Conservation (phyloP, 768 basidiomycete species). For the Hypsizygus marmoreus region DNA sequence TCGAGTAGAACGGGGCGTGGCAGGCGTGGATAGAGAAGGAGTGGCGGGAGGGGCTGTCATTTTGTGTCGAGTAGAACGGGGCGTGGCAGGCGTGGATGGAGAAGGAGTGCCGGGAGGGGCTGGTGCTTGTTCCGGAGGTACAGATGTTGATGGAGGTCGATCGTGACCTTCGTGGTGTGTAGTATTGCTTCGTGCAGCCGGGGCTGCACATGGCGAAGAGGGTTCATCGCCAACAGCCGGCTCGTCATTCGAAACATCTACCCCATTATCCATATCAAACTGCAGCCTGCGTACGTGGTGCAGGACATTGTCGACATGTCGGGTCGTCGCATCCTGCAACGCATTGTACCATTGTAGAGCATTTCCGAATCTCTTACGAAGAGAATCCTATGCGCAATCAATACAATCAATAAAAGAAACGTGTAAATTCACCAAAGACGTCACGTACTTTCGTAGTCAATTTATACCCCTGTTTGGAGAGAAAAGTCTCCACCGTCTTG, state of each 20-base stretch:
- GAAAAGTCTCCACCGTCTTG: constrained; percentile 27
- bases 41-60: too few relatives aligned
- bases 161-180: too few relatives aligned
- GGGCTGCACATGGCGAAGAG: background rate
- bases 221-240: background rate
- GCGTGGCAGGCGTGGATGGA: too few relatives aligned
- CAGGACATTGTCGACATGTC: constrained; percentile 12
- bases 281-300: background rate
- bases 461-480: constrained; percentile 21
- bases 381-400: constrained; percentile 21
- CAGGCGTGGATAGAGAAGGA: too few relatives aligned
- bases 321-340: constrained; percentile 13
- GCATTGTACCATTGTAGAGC: constrained; percentile 26
- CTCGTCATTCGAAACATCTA: background rate
- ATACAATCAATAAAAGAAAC: too few relatives aligned
- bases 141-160: too few relatives aligned
- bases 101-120: too few relatives aligned
- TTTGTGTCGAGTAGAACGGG: too few relatives aligned
- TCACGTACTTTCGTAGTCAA: constrained; percentile 14
- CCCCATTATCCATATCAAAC: background rate
- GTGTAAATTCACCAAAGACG: too few relatives aligned
- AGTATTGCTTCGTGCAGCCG: too few relatives aligned
- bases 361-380: constrained; percentile 24
- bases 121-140: too few relatives aligned
- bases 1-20: too few relatives aligned